Evolutionary conservation across 2,329 filamentous ascomycete species (phyloP), one percentile per base, ranked within the genome.

Genomic region (Trichoderma sp.): DNA sequence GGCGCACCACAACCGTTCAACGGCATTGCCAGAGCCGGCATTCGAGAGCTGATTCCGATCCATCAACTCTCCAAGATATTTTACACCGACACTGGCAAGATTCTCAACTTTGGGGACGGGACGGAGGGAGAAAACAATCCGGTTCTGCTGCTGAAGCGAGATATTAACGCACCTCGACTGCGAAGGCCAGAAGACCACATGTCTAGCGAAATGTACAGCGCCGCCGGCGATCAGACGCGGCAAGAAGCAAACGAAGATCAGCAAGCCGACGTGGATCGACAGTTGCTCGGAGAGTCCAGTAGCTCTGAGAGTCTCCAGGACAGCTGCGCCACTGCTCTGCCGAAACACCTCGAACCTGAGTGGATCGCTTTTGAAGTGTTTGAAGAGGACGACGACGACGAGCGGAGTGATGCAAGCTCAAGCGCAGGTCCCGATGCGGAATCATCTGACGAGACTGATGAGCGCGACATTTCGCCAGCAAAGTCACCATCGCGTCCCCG

Each of bases 331-430:
- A 71, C 69, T 54, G 71, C 67, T 26, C 71, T 96, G 3, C 92
- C 92, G 0, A 81, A 83, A 1, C 90, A 93, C 66, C 80, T 97
- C 0, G 93, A 97, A 70, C 88, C 90, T 0, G 93, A 96, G 76
- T 97, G 93, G 93, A 85, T 97, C 69, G 93, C 93, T 0, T 86
- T 97, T 17, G 92, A 97, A 74, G 91, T 97, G 1, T 95, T 89
- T 73, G 84, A 86, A 17, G 88, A 91, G 71, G 82, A 87, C 3
- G 78, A 81, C 5, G 58, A 81, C 5, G 21, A 24, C 30, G 55
- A 15, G 1, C 84, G 82, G 2, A 72, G 56, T 3, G 69, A 72
- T 1, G 71, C 72, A n/a, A 64, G 55, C 1, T 63, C 63, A 7
- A 74, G 73, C 14, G 69, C 72, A 0, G 79, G 82, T 1, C 85